phyloP scores from a whole-genome alignment of 2,329 filamentous ascomycete species.

The Fusarium sp. region DNA sequence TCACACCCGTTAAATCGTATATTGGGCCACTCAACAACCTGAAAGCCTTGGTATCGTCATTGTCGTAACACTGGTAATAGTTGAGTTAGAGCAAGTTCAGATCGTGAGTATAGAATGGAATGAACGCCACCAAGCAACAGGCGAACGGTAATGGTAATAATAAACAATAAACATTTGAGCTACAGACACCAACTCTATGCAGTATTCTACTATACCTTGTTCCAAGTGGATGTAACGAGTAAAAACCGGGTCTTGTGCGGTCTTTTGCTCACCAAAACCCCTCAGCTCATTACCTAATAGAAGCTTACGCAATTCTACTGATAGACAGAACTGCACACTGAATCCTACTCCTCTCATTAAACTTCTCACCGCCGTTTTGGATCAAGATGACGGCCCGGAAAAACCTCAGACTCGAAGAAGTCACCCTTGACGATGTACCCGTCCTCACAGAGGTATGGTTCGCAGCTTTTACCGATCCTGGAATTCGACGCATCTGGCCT shows the following conservation, averaged over 20 bases:
- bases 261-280: not conserved
- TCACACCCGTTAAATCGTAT: not conserved
- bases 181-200: too few species aligned
- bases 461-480: slow-evolving; percentile 23
- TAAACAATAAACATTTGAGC: too few species aligned
- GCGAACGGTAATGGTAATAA: not conserved
- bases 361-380: not conserved
- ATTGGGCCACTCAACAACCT: not conserved
- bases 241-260: not conserved
- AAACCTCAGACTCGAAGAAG: slow-evolving; percentile 5
- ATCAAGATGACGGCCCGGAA: not conserved
- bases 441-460: slow-evolving; percentile 28
- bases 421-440: slow-evolving; percentile 9
- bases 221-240: not conserved
- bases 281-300: not conserved
- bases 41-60: not conserved
- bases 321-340: not conserved
- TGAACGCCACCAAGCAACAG: not conserved
- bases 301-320: not conserved
- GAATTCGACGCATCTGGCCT: slow-evolving; percentile 24
- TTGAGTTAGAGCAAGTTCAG: not conserved
- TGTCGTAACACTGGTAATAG: not conserved
- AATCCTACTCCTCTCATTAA: not conserved
- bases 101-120: not conserved
- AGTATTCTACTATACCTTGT: not conserved